Percentiles rank a stretch among this genome's conserved stretches.
These are phyloP conservation scores for Hebeloma cylindrosporum DNA, from an alignment of 768 basidiomycete species.

Conservation along the genomic window DNA sequence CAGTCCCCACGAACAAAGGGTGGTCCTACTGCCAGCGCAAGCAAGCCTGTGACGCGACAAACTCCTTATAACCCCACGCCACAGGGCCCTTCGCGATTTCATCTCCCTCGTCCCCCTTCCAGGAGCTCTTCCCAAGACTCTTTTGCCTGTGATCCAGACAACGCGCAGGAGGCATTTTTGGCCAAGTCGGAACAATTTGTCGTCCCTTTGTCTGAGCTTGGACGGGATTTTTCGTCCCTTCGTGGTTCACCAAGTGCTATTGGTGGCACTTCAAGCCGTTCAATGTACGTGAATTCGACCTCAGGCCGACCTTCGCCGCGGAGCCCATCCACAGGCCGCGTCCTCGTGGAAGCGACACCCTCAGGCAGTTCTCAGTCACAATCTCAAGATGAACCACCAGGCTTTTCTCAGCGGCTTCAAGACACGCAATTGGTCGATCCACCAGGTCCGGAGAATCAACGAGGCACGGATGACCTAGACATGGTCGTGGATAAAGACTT, in stretches of 20 bases:
- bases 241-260: slow-evolving; percentile 20
- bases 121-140: slow-evolving; percentile 55
- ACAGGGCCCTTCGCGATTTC: slow-evolving; percentile 17
- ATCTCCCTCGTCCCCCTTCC: slow-evolving; percentile 17
- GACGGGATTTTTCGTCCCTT: slow-evolving; percentile 23
- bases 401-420: slow-evolving; percentile 22
- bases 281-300: slow-evolving; percentile 9
- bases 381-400: slow-evolving; percentile 23
- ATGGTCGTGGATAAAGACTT: slow-evolving; percentile 14
- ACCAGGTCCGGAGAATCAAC: slow-evolving; percentile 12
- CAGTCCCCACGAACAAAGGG: slow-evolving; percentile 18
- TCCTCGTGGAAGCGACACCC: slow-evolving; percentile 58
- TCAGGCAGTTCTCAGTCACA: slow-evolving; percentile 44
- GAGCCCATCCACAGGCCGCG: slow-evolving; percentile 20
- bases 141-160: slow-evolving; percentile 51
- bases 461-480: slow-evolving; percentile 10
- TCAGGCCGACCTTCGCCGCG: slow-evolving; percentile 6
- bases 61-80: slow-evolving; percentile 20
- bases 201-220: slow-evolving; percentile 59
- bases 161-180: slow-evolving; percentile 47
- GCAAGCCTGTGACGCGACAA: slow-evolving; percentile 17
- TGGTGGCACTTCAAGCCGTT: slow-evolving; percentile 9
- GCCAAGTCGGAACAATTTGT: slow-evolving; percentile 50
- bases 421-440: slow-evolving; percentile 24
- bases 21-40: slow-evolving; percentile 8